Evolutionary conservation across 2,329 filamentous ascomycete species (phyloP).

Genomic region (Sclerotinia spermophila): DNA sequence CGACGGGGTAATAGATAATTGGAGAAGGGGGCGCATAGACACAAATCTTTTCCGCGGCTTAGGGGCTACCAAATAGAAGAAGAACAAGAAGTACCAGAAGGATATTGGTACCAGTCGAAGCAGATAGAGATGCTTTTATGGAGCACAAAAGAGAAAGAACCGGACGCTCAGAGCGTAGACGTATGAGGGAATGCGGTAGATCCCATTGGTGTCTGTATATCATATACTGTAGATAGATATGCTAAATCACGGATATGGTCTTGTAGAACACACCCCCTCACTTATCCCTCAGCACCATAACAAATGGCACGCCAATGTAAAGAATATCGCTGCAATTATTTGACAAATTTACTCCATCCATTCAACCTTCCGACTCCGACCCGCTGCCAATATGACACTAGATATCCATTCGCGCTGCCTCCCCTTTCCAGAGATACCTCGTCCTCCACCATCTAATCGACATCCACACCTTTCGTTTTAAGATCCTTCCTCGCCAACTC

Average conservation of each 20-base stretch:
- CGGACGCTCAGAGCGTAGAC: background rate
- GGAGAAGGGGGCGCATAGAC: background rate
- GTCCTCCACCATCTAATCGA: constrained; percentile 30
- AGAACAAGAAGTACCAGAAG: background rate
- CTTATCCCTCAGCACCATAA: background rate
- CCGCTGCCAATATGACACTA: background rate
- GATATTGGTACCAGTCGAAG: background rate
- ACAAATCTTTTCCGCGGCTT: background rate
- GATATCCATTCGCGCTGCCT: background rate
- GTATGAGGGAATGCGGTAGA: background rate
- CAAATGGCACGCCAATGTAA: background rate
- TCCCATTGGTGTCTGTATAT: background rate
- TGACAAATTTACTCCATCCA: constrained; percentile 5
- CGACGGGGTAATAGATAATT: constrained; percentile 15
- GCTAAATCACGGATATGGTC: background rate
- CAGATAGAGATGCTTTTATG: background rate
- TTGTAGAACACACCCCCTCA: background rate
- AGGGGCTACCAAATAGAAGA: background rate
- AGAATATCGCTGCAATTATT: constrained; percentile 13
- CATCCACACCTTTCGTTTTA: constrained; percentile 67
- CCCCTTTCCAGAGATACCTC: background rate
- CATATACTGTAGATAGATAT: background rate
- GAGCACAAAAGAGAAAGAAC: background rate
- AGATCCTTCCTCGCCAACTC: constrained; percentile 71
- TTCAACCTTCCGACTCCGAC: background rate